Evolutionary conservation across 2,329 filamentous ascomycete genomes (phyloP).

Genomic region (Diplodia intermedia): DNA sequence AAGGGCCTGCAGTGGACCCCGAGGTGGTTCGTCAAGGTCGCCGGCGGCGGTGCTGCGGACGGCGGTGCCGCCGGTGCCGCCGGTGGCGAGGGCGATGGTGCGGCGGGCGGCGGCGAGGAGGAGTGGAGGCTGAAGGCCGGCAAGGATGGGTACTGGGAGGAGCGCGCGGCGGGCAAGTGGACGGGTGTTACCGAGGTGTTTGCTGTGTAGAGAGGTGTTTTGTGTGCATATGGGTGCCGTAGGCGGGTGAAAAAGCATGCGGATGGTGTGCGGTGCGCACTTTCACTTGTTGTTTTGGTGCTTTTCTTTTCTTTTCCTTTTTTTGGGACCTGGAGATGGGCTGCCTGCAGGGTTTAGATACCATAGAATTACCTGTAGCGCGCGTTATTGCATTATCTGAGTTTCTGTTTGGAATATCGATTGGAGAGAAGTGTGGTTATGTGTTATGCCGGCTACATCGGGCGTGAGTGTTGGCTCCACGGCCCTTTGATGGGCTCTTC

Average conservation of each 20-base stretch:
- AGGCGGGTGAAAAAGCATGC: too few relatives aligned
- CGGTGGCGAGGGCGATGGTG: constrained; percentile 40
- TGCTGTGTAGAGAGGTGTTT: constrained; percentile 38
- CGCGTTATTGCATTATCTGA: too few relatives aligned
- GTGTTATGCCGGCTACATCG: too few relatives aligned
- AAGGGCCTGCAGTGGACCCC: constrained; percentile 75
- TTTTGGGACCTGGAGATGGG: neutral
- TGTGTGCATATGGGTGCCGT: neutral
- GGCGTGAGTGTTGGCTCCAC: too few relatives aligned
- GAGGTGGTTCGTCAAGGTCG: constrained; percentile 81
- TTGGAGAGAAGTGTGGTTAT: too few relatives aligned
- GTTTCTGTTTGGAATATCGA: too few relatives aligned
- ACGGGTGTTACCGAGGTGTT: constrained; percentile 63
- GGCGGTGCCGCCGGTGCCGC: constrained; percentile 42
- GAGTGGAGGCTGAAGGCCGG: constrained; percentile 73
- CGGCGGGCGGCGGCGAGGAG: constrained; percentile 51
- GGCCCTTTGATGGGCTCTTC: too few relatives aligned
- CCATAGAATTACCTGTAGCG: neutral
- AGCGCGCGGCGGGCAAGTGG: constrained; percentile 74
- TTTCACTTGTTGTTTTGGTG: neutral
- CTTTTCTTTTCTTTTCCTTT: too few relatives aligned
- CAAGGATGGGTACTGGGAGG: constrained; percentile 94
- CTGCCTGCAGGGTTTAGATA: neutral
- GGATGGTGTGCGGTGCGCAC: too few relatives aligned
- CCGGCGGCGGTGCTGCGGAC: constrained; percentile 38